A percentile compares a stretch with the other conserved stretches of the same genome.
Conservation (phyloP, 1,284 basidiomycete species). For the Cystobasidium slooffiae region DNA sequence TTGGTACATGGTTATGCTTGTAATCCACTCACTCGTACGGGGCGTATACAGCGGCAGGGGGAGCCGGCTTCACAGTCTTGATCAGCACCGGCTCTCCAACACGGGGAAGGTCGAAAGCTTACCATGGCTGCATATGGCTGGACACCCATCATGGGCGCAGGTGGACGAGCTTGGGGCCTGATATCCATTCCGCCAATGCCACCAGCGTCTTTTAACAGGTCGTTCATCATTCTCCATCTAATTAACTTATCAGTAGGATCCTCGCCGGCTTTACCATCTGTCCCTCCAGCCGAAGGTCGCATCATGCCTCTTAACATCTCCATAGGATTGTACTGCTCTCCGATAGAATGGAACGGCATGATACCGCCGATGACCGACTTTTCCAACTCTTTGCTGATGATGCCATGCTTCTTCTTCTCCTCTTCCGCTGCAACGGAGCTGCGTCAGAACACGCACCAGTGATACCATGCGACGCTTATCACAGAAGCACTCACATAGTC, state of each 20-base stretch:
- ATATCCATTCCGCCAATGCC: neutral
- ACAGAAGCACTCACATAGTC: conserved; percentile 6
- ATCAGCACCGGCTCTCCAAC: too few relatives aligned
- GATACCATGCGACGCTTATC: neutral
- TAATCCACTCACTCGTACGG: too few relatives aligned
- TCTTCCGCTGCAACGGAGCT: neutral
- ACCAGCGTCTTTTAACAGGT: conserved; percentile 21
- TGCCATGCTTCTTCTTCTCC: conserved; percentile 32
- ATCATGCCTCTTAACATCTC: conserved; percentile 34
- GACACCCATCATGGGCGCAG: neutral
- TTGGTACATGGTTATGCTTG: too few relatives aligned
- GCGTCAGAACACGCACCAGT: neutral
- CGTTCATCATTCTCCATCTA: conserved; percentile 31
- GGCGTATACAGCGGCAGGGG: too few relatives aligned
- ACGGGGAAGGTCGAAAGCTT: too few relatives aligned
- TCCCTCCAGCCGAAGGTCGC: conserved; percentile 11
- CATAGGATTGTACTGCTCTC: conserved; percentile 34
- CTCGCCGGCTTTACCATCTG: conserved; percentile 2
- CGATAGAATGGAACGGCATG: conserved; percentile 29
- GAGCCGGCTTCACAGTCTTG: too few relatives aligned
- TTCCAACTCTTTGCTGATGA: conserved; percentile 28
- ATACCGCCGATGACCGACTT: conserved; percentile 23
- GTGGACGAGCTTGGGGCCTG: neutral
- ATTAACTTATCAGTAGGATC: conserved; percentile 24
- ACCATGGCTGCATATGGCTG: neutral